Base-by-base conservation (phyloP, 129 eudicot species). In the Ambrosia artemisiifolia region DNA sequence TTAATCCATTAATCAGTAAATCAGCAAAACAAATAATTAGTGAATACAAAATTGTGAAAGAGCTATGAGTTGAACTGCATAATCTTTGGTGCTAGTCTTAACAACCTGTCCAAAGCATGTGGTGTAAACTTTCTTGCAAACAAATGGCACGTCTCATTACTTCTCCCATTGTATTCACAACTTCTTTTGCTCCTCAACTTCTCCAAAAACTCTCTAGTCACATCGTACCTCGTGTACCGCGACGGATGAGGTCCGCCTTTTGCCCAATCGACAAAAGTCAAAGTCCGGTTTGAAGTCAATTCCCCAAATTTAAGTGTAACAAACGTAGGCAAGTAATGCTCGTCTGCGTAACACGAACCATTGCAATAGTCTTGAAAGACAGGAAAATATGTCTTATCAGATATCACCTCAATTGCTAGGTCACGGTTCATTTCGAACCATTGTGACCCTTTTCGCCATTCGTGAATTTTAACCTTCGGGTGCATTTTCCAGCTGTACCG, bases 381-480 rank as follows among this genome's bases (percentile, higher is more conserved):
- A 0, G 75, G 80, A 48, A 78, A 85, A 68, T 85, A 85, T 0
- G 50, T 75, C 12, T 42, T 55, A 48, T 85, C 89, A 0, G 84
- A 70, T 19, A 85, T 75, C 38, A 85, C 81, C 70, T 78, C 84
- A 48, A 78, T 70, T 9, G 89, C 89, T 38, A 85, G 49, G 10
- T 71, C 70, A 7, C 86, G 84, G 33, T 75, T 78, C 77, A 85
- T 78, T 66, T 81, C 81, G 36, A 85, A 77, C 89, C 89, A 85
- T 43, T 85, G 89, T 7, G 89, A 81, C 71, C 89, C 89, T 71
- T 85, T 85, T 30, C 89, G 76, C 89, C 89, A 85, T 40, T 85
- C 82, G 1, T 36, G 42, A 18, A 78, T 11, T 34, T 65, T 70
- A 2, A 85, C 53, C 2, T 38, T 60, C 1, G 89, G 89, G 30